Evolutionary conservation across 2,329 filamentous ascomycete species (phyloP).

Genomic region (Fulvia fulva): DNA sequence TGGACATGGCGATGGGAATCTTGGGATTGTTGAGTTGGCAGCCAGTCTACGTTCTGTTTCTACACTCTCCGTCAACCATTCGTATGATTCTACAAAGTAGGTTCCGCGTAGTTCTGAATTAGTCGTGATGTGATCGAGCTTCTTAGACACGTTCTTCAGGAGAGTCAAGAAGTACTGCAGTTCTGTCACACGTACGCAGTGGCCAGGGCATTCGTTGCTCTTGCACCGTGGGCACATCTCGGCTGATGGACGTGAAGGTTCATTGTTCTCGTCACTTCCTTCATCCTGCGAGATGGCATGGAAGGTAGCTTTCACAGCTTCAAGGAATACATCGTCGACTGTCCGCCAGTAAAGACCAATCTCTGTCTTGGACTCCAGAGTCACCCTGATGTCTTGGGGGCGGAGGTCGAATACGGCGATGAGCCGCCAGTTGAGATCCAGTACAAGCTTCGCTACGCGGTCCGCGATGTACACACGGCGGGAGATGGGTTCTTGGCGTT

Average conservation of each 20-base stretch:
- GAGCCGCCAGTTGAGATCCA: constrained; percentile 17
- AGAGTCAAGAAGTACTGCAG: neutral
- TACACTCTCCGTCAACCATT: constrained; percentile 3
- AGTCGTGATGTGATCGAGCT: neutral
- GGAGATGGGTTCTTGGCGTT: neutral
- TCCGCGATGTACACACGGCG: constrained; percentile 10
- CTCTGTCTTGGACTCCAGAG: neutral
- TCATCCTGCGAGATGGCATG: neutral
- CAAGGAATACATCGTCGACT: constrained; percentile 18
- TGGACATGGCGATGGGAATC: neutral
- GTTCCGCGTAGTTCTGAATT: neutral
- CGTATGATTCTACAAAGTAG: neutral
- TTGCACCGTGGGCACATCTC: constrained; percentile 1
- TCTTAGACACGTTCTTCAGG: neutral
- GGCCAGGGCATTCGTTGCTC: neutral
- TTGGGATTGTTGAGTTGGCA: neutral
- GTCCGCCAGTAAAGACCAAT: constrained; percentile 6
- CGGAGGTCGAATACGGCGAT: constrained; percentile 20
- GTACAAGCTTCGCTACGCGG: constrained; percentile 15
- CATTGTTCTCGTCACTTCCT: neutral
- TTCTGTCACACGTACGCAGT: constrained; percentile 4
- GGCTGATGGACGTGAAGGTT: neutral
- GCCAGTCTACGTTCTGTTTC: neutral
- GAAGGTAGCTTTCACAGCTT: constrained; percentile 10
- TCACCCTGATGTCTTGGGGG: neutral